These are phyloP conservation scores for Fusarium sp. DNA, from an alignment of 2,329 filamentous ascomycete species.

Conservation along the genomic window DNA sequence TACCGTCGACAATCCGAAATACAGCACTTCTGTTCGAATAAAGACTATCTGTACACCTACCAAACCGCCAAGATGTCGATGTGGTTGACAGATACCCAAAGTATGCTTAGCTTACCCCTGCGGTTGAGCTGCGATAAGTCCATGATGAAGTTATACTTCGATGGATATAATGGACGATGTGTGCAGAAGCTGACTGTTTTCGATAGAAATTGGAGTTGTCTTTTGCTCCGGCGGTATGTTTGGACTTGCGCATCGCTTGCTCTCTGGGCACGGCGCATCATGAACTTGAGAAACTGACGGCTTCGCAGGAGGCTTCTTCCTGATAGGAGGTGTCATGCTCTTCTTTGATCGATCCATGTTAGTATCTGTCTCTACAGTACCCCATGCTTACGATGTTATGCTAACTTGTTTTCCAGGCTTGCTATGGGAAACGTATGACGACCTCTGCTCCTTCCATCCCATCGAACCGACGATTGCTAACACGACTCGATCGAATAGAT, in stretches of 20 bases:
- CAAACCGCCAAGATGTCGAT: conserved; percentile 69
- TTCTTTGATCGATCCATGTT: conserved; percentile 98
- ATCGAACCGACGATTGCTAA: conserved; percentile 31
- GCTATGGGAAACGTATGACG: conserved; percentile 94
- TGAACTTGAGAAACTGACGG: conserved; percentile 33
- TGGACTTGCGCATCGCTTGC: conserved; percentile 42
- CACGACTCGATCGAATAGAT: conserved; percentile 68
- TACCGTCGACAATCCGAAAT: neutral
- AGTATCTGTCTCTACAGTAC: conserved; percentile 49
- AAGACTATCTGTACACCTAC: conserved; percentile 2
- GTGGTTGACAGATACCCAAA: conserved; percentile 97
- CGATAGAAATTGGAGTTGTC: conserved; percentile 91
- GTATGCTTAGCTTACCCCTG: conserved; percentile 65
- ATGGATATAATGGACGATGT: neutral
- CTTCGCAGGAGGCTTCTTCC: conserved; percentile 85
- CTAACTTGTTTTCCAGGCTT: conserved; percentile 81
- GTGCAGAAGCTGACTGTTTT: conserved; percentile 48
- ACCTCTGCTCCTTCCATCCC: conserved; percentile 13
- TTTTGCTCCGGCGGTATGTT: conserved; percentile 97
- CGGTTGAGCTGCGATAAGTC: conserved; percentile 9
- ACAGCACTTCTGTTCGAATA: neutral
- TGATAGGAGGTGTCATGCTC: conserved; percentile 92
- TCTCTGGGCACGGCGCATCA: conserved; percentile 37
- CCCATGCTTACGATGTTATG: conserved; percentile 81
- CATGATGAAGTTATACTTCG: conserved; percentile 3